A percentile compares a stretch with the other conserved stretches of the same genome.
Conservation (phyloP, 1,139 yeast species). For the Suhomyces bokatorum region DNA sequence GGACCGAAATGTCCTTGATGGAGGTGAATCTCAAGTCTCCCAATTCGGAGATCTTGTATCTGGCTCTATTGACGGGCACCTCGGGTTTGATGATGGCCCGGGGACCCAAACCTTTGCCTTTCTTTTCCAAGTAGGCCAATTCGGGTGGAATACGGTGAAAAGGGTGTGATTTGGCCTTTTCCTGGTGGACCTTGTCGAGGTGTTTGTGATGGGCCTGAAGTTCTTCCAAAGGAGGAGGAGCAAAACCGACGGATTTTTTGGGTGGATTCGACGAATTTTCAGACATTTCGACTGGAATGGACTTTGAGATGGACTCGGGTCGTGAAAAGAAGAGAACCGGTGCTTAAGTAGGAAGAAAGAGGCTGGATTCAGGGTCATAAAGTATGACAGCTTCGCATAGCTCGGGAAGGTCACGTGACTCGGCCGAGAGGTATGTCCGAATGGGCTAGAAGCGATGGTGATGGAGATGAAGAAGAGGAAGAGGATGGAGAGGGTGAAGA, state of each 20-base stretch:
- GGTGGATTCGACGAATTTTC: slow-evolving; percentile 3
- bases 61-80: slow-evolving; percentile 1
- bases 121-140: slow-evolving; percentile 38
- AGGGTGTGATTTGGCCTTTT: slow-evolving; percentile 30
- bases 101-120: slow-evolving; percentile 29
- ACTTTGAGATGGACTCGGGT: not conserved
- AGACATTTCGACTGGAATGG: not conserved
- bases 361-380: no score
- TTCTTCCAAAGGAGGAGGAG: slow-evolving; percentile 41
- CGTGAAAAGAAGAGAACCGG: not conserved
- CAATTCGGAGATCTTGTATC: slow-evolving; percentile 15
- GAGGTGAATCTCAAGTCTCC: slow-evolving; percentile 37
- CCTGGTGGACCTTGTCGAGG: slow-evolving; percentile 28
- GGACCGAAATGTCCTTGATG: slow-evolving; percentile 44
- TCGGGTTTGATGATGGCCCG: slow-evolving; percentile 13
- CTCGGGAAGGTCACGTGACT: slow-evolving; percentile 4
- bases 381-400: slow-evolving; percentile 1
- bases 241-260: slow-evolving; percentile 44
- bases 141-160: slow-evolving; percentile 49
- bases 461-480: no score
- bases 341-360: no score
- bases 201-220: slow-evolving; percentile 36
- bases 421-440: no score
- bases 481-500: no score
- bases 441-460: no score